Evolutionary conservation across 495 filamentous ascomycete species (phyloP), one percentile per base, ranked within the genome.

Genomic region (Tuber calosporum): DNA sequence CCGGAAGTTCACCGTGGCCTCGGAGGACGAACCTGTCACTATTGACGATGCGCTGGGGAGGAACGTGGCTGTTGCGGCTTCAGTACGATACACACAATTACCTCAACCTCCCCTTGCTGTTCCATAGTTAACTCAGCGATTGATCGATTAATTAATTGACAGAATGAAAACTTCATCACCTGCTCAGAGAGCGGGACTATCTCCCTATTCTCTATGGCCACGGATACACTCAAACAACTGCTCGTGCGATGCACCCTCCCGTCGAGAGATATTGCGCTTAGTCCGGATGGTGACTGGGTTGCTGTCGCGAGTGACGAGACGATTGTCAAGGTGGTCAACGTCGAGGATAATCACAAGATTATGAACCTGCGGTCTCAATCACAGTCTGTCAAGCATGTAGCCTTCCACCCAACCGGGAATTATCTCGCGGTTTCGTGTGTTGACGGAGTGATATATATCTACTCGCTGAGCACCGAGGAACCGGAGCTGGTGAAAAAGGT

Each of bases 271-370:
- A 86, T 99, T 73, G 90, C 90, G 1, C 83, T 98, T 22, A 94
- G 93, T 5, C 89, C 88, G 9, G 93, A 99, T 82, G 87, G 88
- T 0, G 88, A 90, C 80, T 98, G 93, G 96, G 90, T 87, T 68
- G 95, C 95, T 48, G 92, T 98, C n/a, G 92, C 96, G 41, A 97
- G 94, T 87, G 96, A 99, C 83, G 95, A 99, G 81, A 86, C 96
- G 43, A 90, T 89, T 1, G 92, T 97, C 45, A 96, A 94, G 79
- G 85, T 99, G 48, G 92, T 98, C 73, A 91, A 89, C 78, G 87
- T 90, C 40, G 85, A 90, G 66, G 92, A 97, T 80, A 94, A 89
- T 83, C 89, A 83, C 43, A 87, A 89, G 68, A 83, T 94, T 43
- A 86, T 91, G 74, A 90, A 89, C 75, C 88, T 99, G 0, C 88